Conservation (phyloP, 139 green algal genomes). For the Zygnema circumcarinatum region DNA sequence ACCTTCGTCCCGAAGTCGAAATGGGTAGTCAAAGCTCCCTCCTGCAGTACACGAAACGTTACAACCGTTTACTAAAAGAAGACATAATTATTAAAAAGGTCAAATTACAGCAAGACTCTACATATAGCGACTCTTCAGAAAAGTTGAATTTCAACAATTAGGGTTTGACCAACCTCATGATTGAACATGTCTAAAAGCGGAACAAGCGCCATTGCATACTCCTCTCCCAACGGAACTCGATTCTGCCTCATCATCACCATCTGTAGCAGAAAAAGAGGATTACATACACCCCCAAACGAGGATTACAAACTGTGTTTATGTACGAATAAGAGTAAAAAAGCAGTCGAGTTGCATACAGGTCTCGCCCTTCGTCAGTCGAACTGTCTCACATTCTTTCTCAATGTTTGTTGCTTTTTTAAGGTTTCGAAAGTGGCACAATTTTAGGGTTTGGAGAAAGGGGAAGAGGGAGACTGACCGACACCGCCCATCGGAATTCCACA, state of each 20-base stretch:
- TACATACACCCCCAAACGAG: too few relatives aligned
- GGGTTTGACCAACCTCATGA: slow-evolving; percentile 50
- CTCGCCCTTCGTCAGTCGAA: too few relatives aligned
- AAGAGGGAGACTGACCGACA: slow-evolving; percentile 30
- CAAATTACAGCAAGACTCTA: too few relatives aligned
- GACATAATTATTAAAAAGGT: slow-evolving; percentile 10
- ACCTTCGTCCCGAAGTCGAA: slow-evolving; percentile 17
- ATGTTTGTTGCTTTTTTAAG: too few relatives aligned
- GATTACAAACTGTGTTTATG: too few relatives aligned
- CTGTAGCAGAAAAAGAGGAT: slow-evolving; percentile 13
- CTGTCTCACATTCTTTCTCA: too few relatives aligned
- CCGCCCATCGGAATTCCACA: slow-evolving; percentile 46
- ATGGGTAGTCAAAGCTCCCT: slow-evolving; percentile 21
- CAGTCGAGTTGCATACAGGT: too few relatives aligned
- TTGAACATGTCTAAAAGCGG: slow-evolving; percentile 53
- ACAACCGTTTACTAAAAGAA: not conserved
- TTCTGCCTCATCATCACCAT: slow-evolving; percentile 45
- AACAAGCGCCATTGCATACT: slow-evolving; percentile 36
- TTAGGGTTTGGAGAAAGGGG: not conserved
- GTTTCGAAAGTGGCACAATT: too few relatives aligned
- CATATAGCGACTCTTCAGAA: too few relatives aligned
- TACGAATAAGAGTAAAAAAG: too few relatives aligned
- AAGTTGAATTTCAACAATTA: not conserved
- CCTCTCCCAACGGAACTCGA: not conserved
- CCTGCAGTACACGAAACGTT: slow-evolving; percentile 21